phyloP scores from a whole-genome alignment of 495 filamentous ascomycete genomes.

The Aspergillus haitiensis region DNA sequence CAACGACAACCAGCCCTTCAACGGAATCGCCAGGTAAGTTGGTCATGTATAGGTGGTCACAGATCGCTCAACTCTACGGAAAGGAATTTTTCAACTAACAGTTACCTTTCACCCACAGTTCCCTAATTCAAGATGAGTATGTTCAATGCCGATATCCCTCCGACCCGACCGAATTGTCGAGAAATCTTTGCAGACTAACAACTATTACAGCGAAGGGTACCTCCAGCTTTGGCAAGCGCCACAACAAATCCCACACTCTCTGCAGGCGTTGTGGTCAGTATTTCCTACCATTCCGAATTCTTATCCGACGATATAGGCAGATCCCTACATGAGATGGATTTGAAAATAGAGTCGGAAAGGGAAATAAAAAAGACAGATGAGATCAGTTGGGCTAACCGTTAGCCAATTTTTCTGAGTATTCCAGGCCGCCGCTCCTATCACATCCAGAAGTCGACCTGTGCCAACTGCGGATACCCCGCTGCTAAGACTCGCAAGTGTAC shows the following conservation, averaged over 20 bases:
- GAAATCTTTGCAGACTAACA: slow-evolving; percentile 45
- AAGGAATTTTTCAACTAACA: slow-evolving; percentile 19
- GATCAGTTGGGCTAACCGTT: slow-evolving; percentile 31
- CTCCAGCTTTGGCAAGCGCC: slow-evolving; percentile 95
- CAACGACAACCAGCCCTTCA: slow-evolving; percentile 53
- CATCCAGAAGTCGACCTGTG: slow-evolving; percentile 98
- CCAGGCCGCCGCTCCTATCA: slow-evolving; percentile 92
- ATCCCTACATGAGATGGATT: slow-evolving; percentile 15
- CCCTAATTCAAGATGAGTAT: slow-evolving; percentile 69
- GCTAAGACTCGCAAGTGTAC: slow-evolving; percentile 98
- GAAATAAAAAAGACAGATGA: background rate
- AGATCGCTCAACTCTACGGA: background rate
- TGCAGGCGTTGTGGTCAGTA: slow-evolving; percentile 98
- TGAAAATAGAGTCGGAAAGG: slow-evolving; percentile 10
- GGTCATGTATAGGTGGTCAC: background rate
- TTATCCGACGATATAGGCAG: slow-evolving; percentile 18
- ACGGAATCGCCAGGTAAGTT: slow-evolving; percentile 52
- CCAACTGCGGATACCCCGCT: slow-evolving; percentile 95
- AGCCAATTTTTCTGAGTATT: slow-evolving; percentile 31
- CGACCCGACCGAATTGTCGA: slow-evolving; percentile 30
- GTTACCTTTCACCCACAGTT: slow-evolving; percentile 32
- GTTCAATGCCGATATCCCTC: slow-evolving; percentile 37
- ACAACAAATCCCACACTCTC: slow-evolving; percentile 99
- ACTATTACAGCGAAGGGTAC: slow-evolving; percentile 79
- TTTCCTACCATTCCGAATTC: slow-evolving; percentile 25